phyloP scores from a whole-genome alignment of 257 asterid genomes.

The Solanum ossicruentum region DNA sequence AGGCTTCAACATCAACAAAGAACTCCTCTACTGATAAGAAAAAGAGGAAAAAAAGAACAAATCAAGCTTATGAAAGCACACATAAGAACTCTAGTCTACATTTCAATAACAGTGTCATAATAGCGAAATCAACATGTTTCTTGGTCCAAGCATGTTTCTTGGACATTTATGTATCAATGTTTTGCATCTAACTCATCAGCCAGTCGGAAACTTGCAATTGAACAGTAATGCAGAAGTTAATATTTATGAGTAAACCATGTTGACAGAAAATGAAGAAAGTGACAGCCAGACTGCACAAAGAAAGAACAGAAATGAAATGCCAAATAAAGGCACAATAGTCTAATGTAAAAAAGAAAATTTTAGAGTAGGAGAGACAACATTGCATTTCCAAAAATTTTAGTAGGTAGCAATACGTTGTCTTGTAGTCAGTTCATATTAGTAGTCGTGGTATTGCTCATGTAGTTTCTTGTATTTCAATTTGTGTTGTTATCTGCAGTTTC shows the following conservation, averaged over 20 bases:
- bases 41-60: conserved; percentile 1
- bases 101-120: not conserved
- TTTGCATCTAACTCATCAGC: not conserved
- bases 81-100: not conserved
- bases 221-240: not conserved
- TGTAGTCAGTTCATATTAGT: not conserved
- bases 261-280: not conserved
- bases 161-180: not conserved
- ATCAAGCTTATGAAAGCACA: not conserved
- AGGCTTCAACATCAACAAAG: conserved; percentile 68
- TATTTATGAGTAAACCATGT: not conserved
- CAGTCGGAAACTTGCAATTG: not conserved
- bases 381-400: not conserved
- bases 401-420: not conserved
- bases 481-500: not conserved
- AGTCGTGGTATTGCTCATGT: not conserved
- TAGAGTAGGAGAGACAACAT: not conserved
- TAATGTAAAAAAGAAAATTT: not conserved
- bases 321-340: not conserved
- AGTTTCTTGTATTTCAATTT: not conserved
- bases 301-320: not conserved
- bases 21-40: conserved; percentile 74
- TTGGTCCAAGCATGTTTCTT: not conserved
- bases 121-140: not conserved
- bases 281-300: not conserved